These are phyloP conservation scores for Coix lacrymajobi DNA, from an alignment of 176 grass and related monocot genomes.

Conservation along the genomic window DNA sequence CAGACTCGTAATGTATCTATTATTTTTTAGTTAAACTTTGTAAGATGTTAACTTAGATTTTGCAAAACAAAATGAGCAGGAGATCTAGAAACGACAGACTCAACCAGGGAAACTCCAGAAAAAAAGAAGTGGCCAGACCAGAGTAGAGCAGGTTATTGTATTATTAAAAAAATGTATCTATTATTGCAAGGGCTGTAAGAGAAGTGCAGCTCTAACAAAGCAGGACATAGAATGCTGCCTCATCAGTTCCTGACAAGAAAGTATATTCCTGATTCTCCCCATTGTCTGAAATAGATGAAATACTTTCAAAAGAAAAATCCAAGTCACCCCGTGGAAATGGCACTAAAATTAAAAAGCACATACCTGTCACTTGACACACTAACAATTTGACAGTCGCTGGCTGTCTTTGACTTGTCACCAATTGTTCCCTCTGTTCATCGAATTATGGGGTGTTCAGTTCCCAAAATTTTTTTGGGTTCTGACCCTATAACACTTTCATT, in stretches of 20 bases:
- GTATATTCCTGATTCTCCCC: no score
- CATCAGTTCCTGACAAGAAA: no score
- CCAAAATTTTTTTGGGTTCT: no score
- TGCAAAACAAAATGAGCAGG: background rate
- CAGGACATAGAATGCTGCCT: background rate
- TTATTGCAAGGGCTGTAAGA: background rate
- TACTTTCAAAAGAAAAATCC: no score
- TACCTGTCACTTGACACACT: background rate
- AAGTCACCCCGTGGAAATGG: constrained; percentile 63
- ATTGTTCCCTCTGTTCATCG: no score
- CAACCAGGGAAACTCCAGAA: background rate
- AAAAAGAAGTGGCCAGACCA: background rate
- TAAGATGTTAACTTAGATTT: background rate
- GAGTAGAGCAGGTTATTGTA: background rate
- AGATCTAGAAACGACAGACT: background rate
- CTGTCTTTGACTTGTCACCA: no score
- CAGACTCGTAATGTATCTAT: no score
- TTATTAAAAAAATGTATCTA: background rate
- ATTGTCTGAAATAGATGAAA: no score
- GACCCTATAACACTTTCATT: no score
- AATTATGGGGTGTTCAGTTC: no score
- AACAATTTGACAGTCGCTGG: no score
- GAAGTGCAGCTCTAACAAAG: background rate
- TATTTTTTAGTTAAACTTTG: no score
- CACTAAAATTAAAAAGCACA: constrained; percentile 6